A percentile compares a stretch with the other conserved stretches of the same genome.
Evolutionary conservation across 495 filamentous ascomycete species (phyloP).

Genomic region (Hyaloscypha hepaticicola): DNA sequence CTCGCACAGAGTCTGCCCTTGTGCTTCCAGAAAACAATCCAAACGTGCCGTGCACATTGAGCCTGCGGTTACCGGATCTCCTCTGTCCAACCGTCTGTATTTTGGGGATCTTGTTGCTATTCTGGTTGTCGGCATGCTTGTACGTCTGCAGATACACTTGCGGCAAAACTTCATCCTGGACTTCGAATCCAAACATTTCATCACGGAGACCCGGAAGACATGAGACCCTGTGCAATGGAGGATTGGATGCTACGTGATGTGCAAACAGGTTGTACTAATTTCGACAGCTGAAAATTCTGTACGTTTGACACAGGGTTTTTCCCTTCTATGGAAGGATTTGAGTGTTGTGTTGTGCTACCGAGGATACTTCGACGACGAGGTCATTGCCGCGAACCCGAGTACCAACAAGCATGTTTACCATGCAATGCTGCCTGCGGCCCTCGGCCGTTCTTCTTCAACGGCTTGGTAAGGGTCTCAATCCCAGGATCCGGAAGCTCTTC

Average conservation of each 20-base stretch:
- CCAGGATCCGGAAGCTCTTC: not conserved
- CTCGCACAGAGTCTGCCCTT: not conserved
- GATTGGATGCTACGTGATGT: not conserved
- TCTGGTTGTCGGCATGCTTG: not conserved
- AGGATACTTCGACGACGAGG: not conserved
- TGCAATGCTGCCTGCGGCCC: not conserved
- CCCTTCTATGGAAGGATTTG: not conserved
- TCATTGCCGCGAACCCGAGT: not conserved
- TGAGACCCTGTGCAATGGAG: not conserved
- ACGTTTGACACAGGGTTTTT: not conserved
- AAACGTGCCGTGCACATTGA: not conserved
- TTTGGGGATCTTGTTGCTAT: conserved; percentile 1
- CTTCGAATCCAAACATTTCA: not conserved
- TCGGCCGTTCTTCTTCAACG: not conserved
- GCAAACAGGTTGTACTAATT: not conserved
- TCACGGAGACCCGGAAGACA: not conserved
- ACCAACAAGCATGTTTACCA: not conserved
- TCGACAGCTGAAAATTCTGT: not conserved
- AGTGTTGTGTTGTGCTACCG: not conserved
- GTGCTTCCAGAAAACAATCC: not conserved
- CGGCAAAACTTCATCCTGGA: not conserved
- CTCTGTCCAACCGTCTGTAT: not conserved
- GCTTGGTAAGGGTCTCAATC: not conserved
- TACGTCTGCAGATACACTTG: not conserved
- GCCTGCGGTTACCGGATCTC: not conserved